Evolutionary conservation across 2,329 filamentous ascomycete genomes (phyloP), one percentile per base, ranked within the genome.

Genomic region (Alternaria ventricosa): DNA sequence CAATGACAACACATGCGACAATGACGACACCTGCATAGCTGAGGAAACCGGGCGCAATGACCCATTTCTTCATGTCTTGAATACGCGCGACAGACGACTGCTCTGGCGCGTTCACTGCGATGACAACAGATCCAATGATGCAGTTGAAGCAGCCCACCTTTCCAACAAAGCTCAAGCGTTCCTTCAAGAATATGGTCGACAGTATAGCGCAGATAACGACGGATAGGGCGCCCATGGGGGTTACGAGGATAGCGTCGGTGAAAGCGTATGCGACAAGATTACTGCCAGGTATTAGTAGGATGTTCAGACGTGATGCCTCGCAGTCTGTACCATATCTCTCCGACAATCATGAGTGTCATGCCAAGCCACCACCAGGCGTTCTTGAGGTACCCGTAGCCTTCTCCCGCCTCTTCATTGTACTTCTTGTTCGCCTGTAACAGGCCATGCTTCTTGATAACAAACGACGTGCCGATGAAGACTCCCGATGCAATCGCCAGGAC

Each of bases 251-350:
- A 64, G 95, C 95, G 80, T 98, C 96, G 66, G 96, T 96, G 74
- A 98, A 98, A 60, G 94, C 93, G 78, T 98, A 98, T 57, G 96
- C 96, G 78, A 95, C 93, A 79, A 98, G 97, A 82, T 99, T 99
- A 47, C 61, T 63, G 13, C 22, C n/a, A n/a, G 15, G 23, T 23
- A 51, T 60, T 63, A 60, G 57, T 23, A 44, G 22, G 28, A 87
- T 93, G 15, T 20, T 25, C 33, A 5, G 12, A 49, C 43, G 8
- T 33, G 15, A 33, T n/a, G n/a, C n/a, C 20, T 41, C 15, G 22
- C 11, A 50, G 33, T 27, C 5, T 23, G 56, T 63, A 63, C 60
- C 60, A 97, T 60, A 97, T 88, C 81, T 99, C 96, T 71, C 96
- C 96, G 46, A 98, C 74, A 72, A 98, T 97, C 96, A 99, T 98